A percentile compares a stretch with the other conserved stretches of the same genome.
phyloP scores from a whole-genome alignment of 108 stramenopile species.

The Nitzschia palea region DNA sequence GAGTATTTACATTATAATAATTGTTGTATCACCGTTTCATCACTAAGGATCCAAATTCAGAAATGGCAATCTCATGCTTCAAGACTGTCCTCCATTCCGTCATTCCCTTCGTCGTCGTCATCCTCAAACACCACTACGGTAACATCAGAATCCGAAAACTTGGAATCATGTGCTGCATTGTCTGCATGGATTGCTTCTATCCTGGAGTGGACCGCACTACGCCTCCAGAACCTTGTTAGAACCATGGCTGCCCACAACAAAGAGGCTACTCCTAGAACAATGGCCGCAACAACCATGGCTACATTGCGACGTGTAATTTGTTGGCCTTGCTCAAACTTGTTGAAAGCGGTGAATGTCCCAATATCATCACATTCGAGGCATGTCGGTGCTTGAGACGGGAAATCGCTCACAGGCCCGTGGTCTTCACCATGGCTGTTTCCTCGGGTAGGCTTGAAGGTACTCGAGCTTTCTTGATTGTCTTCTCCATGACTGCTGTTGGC shows the following conservation, averaged over 20 bases:
- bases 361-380: constrained; percentile 1
- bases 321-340: too few relatives aligned
- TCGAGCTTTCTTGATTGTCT: too few relatives aligned
- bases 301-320: too few relatives aligned
- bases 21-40: background rate
- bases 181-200: background rate
- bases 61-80: background rate
- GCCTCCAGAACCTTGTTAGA: background rate
- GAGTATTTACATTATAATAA: background rate
- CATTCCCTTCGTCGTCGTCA: background rate
- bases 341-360: too few relatives aligned
- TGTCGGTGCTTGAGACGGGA: background rate
- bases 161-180: background rate
- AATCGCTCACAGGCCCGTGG: too few relatives aligned
- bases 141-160: background rate
- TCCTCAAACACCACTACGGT: background rate
- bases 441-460: too few relatives aligned
- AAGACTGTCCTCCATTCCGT: background rate
- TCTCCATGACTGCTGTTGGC: too few relatives aligned
- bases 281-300: too few relatives aligned
- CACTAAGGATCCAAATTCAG: background rate
- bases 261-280: background rate
- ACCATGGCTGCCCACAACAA: background rate
- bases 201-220: background rate
- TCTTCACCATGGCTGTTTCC: too few relatives aligned